Conservation (phyloP, 176 grass and related monocot species). For the Oryza meyeriana region DNA sequence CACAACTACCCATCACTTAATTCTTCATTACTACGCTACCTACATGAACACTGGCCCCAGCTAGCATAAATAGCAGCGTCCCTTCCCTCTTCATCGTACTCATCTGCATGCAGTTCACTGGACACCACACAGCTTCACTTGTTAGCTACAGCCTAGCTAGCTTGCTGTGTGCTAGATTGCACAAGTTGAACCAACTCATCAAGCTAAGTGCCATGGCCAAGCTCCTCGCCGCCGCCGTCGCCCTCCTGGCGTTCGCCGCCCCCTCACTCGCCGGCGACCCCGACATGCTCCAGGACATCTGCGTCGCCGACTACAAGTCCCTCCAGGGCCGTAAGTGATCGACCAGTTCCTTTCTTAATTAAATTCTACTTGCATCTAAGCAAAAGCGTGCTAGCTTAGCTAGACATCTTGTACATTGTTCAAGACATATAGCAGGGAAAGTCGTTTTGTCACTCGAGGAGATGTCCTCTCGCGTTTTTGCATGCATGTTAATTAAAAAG, state of each 20-base stretch:
- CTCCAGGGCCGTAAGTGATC: slow-evolving; percentile 45
- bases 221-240: not conserved
- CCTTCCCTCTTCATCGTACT: not conserved
- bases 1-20: not conserved
- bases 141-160: not conserved
- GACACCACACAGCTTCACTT: not conserved
- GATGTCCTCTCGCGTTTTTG: no score
- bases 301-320: slow-evolving; percentile 74
- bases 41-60: not conserved
- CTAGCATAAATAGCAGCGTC: not conserved
- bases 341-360: no score
- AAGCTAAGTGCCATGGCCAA: slow-evolving; percentile 21
- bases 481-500: no score
- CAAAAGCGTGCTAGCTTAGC: no score
- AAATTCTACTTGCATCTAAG: no score
- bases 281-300: slow-evolving; percentile 84
- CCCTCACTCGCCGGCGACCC: slow-evolving; percentile 48
- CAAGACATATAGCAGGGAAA: no score
- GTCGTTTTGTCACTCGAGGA: no score
- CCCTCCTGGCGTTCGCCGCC: slow-evolving; percentile 5
- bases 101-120: not conserved
- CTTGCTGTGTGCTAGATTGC: not conserved
- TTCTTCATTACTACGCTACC: not conserved
- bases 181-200: no score
- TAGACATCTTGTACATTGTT: not conserved